Base-by-base conservation (phyloP, 2,329 filamentous ascomycete genomes). In the Hypoxylon sp. region DNA sequence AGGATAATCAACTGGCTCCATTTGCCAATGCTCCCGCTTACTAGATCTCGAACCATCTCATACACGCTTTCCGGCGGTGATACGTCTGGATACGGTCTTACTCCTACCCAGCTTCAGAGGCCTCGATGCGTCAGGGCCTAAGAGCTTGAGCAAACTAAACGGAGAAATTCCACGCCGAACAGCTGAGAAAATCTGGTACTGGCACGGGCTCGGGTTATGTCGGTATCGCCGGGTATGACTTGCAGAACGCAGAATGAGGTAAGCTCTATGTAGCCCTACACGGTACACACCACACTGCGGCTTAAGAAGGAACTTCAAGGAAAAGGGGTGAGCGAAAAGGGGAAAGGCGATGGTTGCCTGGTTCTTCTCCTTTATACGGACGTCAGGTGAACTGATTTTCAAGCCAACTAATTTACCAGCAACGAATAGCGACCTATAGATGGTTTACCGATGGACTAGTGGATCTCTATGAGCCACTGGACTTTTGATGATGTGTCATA, bases 201-300 rank as follows among this genome's bases (percentile, higher is more conserved):
- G 8, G 40, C 8, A 44, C 17, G 17, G 8, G 40, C 8, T 25
- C 40, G 17, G 40, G 17, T 22, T 8, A 44, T 44, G 40, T 44
- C 40, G 40, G 40, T 17, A 22, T 22, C 17, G 17, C 40, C 17
- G 17, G 17, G 17, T 22, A 44, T 44, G 40, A 22, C 40, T 44
- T 44, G 40, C 40, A 44, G 40, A 42, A 17, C 17, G 37, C 37
- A 42, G 37, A 44, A 44, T 44, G 40, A 44, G 40, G 40, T 44
- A 44, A 44, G 40, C 40, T 10, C 17, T 44, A 44, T 44, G 40
- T 22, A 44, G 40, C 17, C 17, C 13, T 44, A 20, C 17, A 11
- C 40, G 37, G 40, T 44, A 44, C 40, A 44, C 14, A 44, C 7
- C 40, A n/a, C 8, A 7, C 40, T 8, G 40, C 40, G 6, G 7